Conservation (phyloP, 106 monocot genomes). For the Platanthera guangdongensis region DNA sequence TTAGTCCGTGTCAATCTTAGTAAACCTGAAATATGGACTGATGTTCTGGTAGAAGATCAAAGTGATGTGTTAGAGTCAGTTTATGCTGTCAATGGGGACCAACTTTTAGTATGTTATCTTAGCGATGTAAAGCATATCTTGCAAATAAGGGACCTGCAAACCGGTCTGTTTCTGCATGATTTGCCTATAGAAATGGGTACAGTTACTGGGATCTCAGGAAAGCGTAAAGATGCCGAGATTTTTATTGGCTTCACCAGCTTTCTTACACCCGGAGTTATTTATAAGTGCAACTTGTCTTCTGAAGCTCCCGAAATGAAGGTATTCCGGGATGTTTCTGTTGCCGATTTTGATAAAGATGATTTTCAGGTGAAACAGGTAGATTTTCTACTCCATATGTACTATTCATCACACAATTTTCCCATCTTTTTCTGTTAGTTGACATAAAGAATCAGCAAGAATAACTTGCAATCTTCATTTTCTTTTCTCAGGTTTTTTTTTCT, state of each 20-base stretch:
- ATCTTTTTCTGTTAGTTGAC: neutral
- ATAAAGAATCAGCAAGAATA: neutral
- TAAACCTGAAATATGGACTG: slow-evolving; percentile 54
- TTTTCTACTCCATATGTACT: neutral
- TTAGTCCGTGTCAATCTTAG: slow-evolving; percentile 66
- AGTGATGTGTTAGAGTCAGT: slow-evolving; percentile 76
- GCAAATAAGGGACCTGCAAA: slow-evolving; percentile 71
- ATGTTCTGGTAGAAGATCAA: slow-evolving; percentile 51
- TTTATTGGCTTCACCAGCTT: slow-evolving; percentile 90
- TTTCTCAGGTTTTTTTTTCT: slow-evolving; percentile 58
- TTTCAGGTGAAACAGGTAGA: slow-evolving; percentile 84
- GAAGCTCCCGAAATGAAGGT: slow-evolving; percentile 64
- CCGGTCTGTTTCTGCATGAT: slow-evolving; percentile 55
- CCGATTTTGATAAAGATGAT: slow-evolving; percentile 58
- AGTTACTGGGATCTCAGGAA: slow-evolving; percentile 58
- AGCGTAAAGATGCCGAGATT: slow-evolving; percentile 49
- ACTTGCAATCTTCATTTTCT: slow-evolving; percentile 1
- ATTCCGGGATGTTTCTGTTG: slow-evolving; percentile 72
- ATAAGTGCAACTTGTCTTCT: slow-evolving; percentile 57
- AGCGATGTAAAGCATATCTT: slow-evolving; percentile 74
- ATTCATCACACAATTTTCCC: neutral
- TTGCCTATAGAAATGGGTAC: slow-evolving; percentile 82
- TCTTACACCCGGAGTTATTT: slow-evolving; percentile 81
- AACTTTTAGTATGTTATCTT: slow-evolving; percentile 70
- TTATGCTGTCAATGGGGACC: slow-evolving; percentile 55